Evolutionary conservation across 805 yeast species (phyloP), one percentile per base, ranked within the genome.

Genomic region (Cyberlindnera subsufficiens): DNA sequence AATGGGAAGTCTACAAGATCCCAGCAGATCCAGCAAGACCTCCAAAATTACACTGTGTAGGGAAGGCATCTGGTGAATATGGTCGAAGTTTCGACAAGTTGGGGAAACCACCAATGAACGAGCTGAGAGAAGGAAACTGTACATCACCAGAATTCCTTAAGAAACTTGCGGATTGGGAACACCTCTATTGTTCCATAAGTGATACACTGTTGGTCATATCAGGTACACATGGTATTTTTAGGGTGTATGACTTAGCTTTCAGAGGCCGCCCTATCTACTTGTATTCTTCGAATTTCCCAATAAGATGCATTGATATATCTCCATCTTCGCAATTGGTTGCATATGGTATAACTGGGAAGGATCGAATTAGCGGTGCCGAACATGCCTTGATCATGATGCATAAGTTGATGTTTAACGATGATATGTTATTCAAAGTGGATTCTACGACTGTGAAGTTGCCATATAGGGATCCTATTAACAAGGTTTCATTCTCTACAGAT

Each of bases 261-360:
- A 50, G 57, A 11, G 96, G 96, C 3, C 68, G 69, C 45, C 78
- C 83, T 0, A 67, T 89, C 1, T 86, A 83, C 61, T 75, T 86
- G 0, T 78, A 85, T 55, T 67, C 75, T 32, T 80, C 87, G 10
- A 75, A 74, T 42, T 85, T 86, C 56, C 90, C 91, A 1, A 82
- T 90, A 31, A 63, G 95, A 40, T 87, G 96, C 55, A 69, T 87
- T 37, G 83, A 87, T 30, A 68, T 89, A 1, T 75, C 91, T 9
- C 75, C 79, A 0, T 68, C 74, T 50, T 88, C 84, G 20, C 66
- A 72, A 16, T 65, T 81, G 20, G 67, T 89, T 11, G 93, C 93
- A 5, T 77, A 87, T 49, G 93, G 95, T 1, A 80, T 90, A 27
- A 84, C 91, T 0, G 93, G 95, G 0, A 76, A 80, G 44, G 95